Conservation (phyloP, 2,329 filamentous ascomycete species). For the Coniochaeta hoffmannii region DNA sequence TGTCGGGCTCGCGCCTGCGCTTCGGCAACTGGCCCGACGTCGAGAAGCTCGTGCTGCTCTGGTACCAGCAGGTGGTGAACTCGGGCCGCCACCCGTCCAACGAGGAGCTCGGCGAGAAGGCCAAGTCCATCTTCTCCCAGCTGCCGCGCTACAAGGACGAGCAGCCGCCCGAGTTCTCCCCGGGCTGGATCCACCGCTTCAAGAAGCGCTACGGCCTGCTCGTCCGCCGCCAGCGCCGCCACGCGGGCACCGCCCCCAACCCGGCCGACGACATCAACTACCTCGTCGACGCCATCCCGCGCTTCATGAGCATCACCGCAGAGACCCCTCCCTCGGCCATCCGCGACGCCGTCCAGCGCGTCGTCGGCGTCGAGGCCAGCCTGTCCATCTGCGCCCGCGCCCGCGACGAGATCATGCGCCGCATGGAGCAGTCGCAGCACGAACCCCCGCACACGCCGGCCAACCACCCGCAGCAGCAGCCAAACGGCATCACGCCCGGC, state of each 20-base stretch:
- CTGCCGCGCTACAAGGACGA: slow-evolving; percentile 55
- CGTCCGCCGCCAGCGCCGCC: slow-evolving; percentile 47
- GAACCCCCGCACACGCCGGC: slow-evolving; percentile 4
- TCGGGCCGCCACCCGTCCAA: slow-evolving; percentile 52
- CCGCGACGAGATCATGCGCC: slow-evolving; percentile 48
- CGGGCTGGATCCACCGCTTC: slow-evolving; percentile 58
- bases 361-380: slow-evolving; percentile 46
- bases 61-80: slow-evolving; percentile 44
- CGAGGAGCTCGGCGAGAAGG: slow-evolving; percentile 56
- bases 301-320: slow-evolving; percentile 49
- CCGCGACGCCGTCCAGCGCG: slow-evolving; percentile 46
- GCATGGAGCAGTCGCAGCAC: slow-evolving; percentile 19
- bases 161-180: slow-evolving; percentile 52
- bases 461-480: not conserved
- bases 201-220: slow-evolving; percentile 56
- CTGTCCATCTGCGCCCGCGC: slow-evolving; percentile 49
- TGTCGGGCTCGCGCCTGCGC: slow-evolving; percentile 54
- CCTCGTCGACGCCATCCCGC: slow-evolving; percentile 51
- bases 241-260: slow-evolving; percentile 36
- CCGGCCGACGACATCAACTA: slow-evolving; percentile 51
- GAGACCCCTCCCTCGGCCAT: slow-evolving; percentile 55
- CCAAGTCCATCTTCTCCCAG: slow-evolving; percentile 50
- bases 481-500: slow-evolving; percentile 6
- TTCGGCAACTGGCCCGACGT: slow-evolving; percentile 60
- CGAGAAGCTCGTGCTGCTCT: slow-evolving; percentile 48